A percentile compares a stretch with the other conserved stretches of the same genome.
Conservation (phyloP, 805 yeast species). For the Candida caryicola region DNA sequence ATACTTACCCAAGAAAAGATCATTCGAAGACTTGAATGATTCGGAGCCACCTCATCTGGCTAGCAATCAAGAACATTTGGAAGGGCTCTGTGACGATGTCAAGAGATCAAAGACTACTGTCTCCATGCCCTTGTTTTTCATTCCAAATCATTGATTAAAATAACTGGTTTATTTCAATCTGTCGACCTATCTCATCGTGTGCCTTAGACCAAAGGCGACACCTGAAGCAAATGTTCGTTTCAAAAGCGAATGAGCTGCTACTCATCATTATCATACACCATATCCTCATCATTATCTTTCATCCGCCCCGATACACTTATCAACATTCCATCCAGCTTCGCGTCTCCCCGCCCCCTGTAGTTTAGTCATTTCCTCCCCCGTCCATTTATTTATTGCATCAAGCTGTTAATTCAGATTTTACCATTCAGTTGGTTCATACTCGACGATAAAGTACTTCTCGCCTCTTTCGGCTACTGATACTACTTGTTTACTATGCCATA, state of each 20-base stretch:
- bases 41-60: conserved; percentile 1
- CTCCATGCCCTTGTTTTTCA: conserved; percentile 18
- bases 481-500: neutral
- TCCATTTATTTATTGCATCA: neutral
- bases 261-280: no score
- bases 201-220: no score
- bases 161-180: conserved; percentile 1
- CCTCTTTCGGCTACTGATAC: neutral
- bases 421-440: neutral
- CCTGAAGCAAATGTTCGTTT: no score
- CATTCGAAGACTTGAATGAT: conserved; percentile 12
- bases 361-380: neutral
- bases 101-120: conserved; percentile 24
- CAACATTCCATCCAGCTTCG: no score
- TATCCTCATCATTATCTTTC: no score
- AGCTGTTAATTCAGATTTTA: neutral
- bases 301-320: no score
- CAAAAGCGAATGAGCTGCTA: no score
- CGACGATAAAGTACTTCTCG: neutral
- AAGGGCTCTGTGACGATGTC: conserved; percentile 12
- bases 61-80: neutral
- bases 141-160: conserved; percentile 4
- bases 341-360: neutral
- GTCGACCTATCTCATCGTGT: no score
- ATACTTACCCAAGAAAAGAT: conserved; percentile 12